Base-by-base conservation (phyloP, 1,139 yeast species). In the Citeromyces hawaiiensis region DNA sequence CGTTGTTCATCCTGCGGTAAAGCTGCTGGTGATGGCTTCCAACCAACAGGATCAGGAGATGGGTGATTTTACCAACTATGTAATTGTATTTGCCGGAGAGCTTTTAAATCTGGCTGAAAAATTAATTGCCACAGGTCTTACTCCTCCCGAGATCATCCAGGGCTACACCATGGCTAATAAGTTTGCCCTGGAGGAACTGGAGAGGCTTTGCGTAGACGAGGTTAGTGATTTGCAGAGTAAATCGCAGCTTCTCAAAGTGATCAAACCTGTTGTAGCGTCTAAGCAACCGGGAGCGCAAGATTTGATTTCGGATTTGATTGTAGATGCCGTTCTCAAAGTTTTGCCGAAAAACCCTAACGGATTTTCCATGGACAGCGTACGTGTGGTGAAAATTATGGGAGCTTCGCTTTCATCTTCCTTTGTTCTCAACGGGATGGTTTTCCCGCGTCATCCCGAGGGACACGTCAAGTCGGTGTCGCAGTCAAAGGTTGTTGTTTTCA, bases 331-430 rank as follows among this genome's bases (percentile, higher is more conserved):
- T 4, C 66, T 81, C 36, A 68, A 76, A 46, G 86, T 88, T 25
- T 64, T 91, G 51, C 95, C 96, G 39, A 71, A 72, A 52, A 60
- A 63, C 38, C 63, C 67, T 42, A 57, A 52, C 39, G 48, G 50
- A 6, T 88, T 88, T 67, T 91, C 88, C 56, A 91, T 91, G 43
- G 98, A 91, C 57, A 82, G 87, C 42, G 73, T 91, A 45, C 77
- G 98, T 57, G 96, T 91, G 25, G 98, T 91, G 38, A 91, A 91
- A 63, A 82, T 91, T 50, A 85, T 91, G 96, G 98, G 98, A 44
- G 72, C 94, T 17, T 70, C 93, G 41, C 66, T 93, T 50, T 63
- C 68, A 30, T 70, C 72, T 49, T 82, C 94, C 8, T 70, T 72
- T 50, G 98, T 93, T 41, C 68, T 93, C 49, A 85, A 83, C 61